Evolutionary conservation across 2,329 filamentous ascomycete genomes (phyloP), one percentile per base, ranked within the genome.

Genomic region (Ceratocystis cubensis): DNA sequence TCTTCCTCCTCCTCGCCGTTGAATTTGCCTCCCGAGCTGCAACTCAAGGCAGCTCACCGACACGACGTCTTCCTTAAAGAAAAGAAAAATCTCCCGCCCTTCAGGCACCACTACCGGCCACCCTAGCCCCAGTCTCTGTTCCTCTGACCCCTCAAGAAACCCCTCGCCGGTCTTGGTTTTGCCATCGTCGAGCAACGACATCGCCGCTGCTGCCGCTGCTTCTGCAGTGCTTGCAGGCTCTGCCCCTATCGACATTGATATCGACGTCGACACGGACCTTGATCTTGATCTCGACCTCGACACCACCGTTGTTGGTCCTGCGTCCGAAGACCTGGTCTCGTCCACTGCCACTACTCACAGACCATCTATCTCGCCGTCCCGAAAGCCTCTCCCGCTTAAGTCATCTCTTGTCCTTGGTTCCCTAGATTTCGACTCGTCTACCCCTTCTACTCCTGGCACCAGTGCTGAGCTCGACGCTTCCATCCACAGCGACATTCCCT

Each of bases 51-150:
- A 86, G 84, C 84, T 87, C 84, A 77, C 80, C 75, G 79, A 82
- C 84, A 87, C 81, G 76, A 87, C 84, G 84, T 86, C 84, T 84
- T 86, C 83, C 79, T 80, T 78, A 81, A 87, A 87, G 84, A 87
- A 87, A 84, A 81, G 84, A 80, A 87, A 84, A 82, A 82, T 87
- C 67, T 69, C 76, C 73, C 80, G 78, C 71, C 78, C 76, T 73
- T 74, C 76, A 67, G 66, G 56, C 63, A 65, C 66, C 64, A 57
- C 66, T 53, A 63, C 57, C 59, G 44, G 56, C 25, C 30, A 56
- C 41, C 62, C 57, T 22, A 61, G 70, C 74, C 75, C 71, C 74
- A 75, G 73, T 77, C 81, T 74, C 73, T 75, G 41, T 15, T 67
- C 66, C 33, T 64, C 66, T 69, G 75, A 75, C 71, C 74, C 72